Base-by-base conservation (phyloP, 352 stramenopile species). In the Discostella stelligera region DNA sequence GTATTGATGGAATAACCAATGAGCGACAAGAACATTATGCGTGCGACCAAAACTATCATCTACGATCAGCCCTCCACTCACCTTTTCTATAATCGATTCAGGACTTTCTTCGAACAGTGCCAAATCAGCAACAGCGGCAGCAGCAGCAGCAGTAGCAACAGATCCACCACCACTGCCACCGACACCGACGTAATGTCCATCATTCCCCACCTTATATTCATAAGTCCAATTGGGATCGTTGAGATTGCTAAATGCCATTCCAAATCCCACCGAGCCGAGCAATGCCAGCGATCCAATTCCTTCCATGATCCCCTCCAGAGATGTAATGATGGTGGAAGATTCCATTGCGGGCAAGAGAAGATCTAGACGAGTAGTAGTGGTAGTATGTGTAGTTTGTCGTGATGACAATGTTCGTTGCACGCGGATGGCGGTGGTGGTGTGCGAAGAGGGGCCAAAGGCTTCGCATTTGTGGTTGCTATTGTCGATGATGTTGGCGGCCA, bases 161-260 rank as follows among this genome's bases (percentile, higher is more conserved):
- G 2, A 2, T 6, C 27, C 27, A 32, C 27, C 27, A 20, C 0
- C 49, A 21, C 37, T 44, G 0, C 18, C 63, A 49, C 23, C 48
- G 25, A 23, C 63, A 49, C 23, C 48, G 25, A 23, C 39, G 14
- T 62, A 53, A 44, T 44, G 37, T 5, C 20, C 32, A 32, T 62
- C 63, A 50, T 71, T 71, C n/a, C 63, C 63, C 18, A 41, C 27
- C 49, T 71, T 71, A 27, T 71, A 71, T 30, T 71, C 63, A 50
- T 71, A 71, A 14, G 30, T 30, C 49, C 48, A 71, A 41, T 71
- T 41, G 1, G 52, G 18, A 53, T 71, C 53, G 18, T 60, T 60
- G 5, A 41, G 11, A 14, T 41, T 41, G 21, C 41, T 30, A 37
- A 44, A 53, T 16, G 41, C 58, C 16, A 66, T 5, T 6, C 63